phyloP scores from a whole-genome alignment of 768 basidiomycete species.

The Ephemerocybe angulata region DNA sequence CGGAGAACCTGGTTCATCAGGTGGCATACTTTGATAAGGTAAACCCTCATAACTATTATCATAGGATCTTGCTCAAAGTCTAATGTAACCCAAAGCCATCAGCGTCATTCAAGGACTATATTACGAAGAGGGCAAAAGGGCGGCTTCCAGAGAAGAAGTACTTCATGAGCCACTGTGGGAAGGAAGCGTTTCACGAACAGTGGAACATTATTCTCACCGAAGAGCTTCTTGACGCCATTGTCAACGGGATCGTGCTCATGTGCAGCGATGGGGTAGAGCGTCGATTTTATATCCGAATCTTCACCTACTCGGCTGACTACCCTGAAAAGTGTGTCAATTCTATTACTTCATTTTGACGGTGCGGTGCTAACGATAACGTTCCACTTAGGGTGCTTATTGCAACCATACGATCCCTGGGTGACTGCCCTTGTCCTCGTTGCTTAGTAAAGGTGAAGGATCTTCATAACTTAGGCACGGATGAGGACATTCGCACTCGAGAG shows the following conservation, averaged over 20 bases:
- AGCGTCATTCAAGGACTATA: background rate
- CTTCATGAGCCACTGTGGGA: background rate
- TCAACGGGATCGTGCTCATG: background rate
- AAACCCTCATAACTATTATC: background rate
- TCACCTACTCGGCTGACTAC: conserved; percentile 8
- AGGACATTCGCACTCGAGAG: background rate
- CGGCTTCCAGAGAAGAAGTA: too few species aligned
- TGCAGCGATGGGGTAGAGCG: background rate
- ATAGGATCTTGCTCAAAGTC: background rate
- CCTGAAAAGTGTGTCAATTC: conserved; percentile 1
- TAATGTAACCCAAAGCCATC: background rate
- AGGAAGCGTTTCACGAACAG: background rate
- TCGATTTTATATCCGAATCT: background rate
- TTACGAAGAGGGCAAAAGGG: background rate
- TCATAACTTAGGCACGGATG: conserved; percentile 20
- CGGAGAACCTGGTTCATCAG: conserved; percentile 30
- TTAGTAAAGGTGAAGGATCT: conserved; percentile 24
- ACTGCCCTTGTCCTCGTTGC: conserved; percentile 34
- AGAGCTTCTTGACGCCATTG: background rate
- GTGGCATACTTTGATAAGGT: conserved; percentile 38
- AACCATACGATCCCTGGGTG: conserved; percentile 30
- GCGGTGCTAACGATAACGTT: background rate
- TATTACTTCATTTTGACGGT: background rate
- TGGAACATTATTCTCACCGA: background rate
- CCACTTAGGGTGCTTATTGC: conserved; percentile 23